Conservation (phyloP, 2,329 filamentous ascomycete species). For the Metarhizium sp. region DNA sequence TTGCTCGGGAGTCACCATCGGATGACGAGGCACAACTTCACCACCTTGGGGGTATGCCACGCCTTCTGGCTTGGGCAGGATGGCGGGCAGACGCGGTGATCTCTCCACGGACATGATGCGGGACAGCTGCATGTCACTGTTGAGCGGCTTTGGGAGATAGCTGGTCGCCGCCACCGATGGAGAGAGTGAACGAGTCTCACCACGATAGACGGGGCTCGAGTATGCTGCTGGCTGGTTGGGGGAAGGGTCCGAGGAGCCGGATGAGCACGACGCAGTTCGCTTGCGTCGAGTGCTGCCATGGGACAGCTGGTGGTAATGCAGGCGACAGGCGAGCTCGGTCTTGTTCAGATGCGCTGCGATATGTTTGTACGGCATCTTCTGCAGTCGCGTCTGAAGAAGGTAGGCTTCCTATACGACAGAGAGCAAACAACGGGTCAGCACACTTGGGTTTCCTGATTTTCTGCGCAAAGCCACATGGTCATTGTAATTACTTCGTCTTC, state of each 20-base stretch:
- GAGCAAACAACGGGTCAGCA: conserved; percentile 3
- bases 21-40: conserved; percentile 29
- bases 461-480: neutral
- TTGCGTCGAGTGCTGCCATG: conserved; percentile 75
- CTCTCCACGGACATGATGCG: conserved; percentile 36
- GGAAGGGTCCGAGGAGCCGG: conserved; percentile 46
- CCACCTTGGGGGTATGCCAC: conserved; percentile 32
- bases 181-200: conserved; percentile 37
- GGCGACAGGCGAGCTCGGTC: conserved; percentile 76
- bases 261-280: conserved; percentile 62
- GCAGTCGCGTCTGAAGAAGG: conserved; percentile 71
- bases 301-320: conserved; percentile 80
- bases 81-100: conserved; percentile 46
- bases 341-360: conserved; percentile 80
- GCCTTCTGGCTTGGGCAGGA: conserved; percentile 55
- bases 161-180: conserved; percentile 35
- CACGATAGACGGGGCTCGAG: conserved; percentile 42
- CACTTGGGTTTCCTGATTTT: neutral
- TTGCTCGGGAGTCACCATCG: conserved; percentile 32
- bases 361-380: conserved; percentile 88
- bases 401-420: conserved; percentile 59
- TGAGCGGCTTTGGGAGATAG: conserved; percentile 35
- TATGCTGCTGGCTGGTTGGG: conserved; percentile 37
- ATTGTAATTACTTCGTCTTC: conserved; percentile 61
- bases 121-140: conserved; percentile 40